Evolutionary conservation across 129 eudicot species (phyloP), one percentile per base, ranked within the genome.

Genomic region (Sambucus nigra): DNA sequence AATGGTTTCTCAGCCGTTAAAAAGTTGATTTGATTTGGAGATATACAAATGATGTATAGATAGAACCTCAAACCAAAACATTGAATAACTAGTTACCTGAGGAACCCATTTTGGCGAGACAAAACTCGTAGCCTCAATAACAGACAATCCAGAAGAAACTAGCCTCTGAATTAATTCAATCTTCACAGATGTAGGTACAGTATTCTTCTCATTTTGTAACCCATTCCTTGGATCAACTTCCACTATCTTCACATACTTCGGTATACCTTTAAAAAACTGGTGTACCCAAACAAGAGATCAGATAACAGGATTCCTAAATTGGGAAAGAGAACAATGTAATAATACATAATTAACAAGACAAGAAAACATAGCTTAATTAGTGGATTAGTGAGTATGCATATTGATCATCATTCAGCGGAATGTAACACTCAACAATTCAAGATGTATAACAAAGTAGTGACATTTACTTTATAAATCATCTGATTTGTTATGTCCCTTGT

Each of bases 191-290:
- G 99, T 79, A 48, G 99, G 84, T 22, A 91, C 94, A 22, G 59
- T 45, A 59, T 72, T 82, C 74, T 82, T 91, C 74, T 86, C 94
- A 68, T 86, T 86, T 40, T 91, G 95, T 53, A 86, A 65, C 25
- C 99, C 99, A 69, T 91, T 95, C 72, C 98, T 67, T n/a, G 99
- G 95, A 69, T 95, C 99, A 57, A 86, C 95, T 72, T 86, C 99
- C 63, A 91, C 98, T 68, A 91, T 91, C 87, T 86, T 91, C 66
- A 86, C 99, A 76, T 74, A 75, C 15, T 61, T 78, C 23, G 99
- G 99, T 47, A 91, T 68, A 32, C 74, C 76, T 47, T 50, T 73
- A 39, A 81, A 73, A 18, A 84, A 55, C 95, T 88, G 71, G 51
- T 14, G 48, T 25, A 62, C 35, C 16, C 57, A 31, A 66, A 50